Evolutionary conservation across 805 yeast species (phyloP).

Genomic region (Metschnikowia kunwiensis): DNA sequence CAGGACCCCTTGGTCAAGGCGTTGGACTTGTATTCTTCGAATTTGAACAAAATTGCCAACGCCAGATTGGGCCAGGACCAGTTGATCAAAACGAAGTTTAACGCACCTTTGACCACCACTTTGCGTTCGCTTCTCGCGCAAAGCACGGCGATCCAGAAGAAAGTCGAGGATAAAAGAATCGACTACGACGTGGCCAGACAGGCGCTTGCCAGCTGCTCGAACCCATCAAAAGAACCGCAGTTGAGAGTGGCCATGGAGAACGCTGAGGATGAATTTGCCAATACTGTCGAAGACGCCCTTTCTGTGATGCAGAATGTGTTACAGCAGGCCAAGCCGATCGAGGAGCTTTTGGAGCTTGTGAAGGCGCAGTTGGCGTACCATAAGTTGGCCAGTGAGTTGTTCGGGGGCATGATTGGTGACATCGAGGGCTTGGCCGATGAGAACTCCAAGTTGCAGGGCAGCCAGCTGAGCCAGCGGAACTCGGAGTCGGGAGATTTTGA

Average conservation of each 20-base stretch:
- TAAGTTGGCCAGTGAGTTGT: constrained; percentile 66
- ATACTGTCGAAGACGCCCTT: constrained; percentile 85
- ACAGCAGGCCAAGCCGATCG: constrained; percentile 64
- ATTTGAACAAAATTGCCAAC: constrained; percentile 73
- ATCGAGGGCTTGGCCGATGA: constrained; percentile 60
- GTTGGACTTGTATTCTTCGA: constrained; percentile 62
- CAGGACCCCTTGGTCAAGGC: constrained; percentile 56
- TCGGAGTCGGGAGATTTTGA: constrained; percentile 26
- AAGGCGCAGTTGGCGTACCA: constrained; percentile 80
- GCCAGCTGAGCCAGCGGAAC: constrained; percentile 13
- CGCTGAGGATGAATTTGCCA: constrained; percentile 86
- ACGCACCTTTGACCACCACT: constrained; percentile 60
- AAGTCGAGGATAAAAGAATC: constrained; percentile 74
- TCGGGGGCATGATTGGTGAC: constrained; percentile 62
- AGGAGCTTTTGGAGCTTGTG: constrained; percentile 63
- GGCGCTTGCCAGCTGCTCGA: constrained; percentile 37
- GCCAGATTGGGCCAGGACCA: constrained; percentile 82
- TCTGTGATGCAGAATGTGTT: constrained; percentile 77
- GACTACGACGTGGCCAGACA: constrained; percentile 75
- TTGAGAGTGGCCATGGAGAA: constrained; percentile 75
- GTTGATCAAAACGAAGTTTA: constrained; percentile 64
- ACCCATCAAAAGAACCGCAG: constrained; percentile 60
- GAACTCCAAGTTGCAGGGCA: constrained; percentile 21
- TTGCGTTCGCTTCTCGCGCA: constrained; percentile 58
- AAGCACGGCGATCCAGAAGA: constrained; percentile 65